Evolutionary conservation across 177 flowering plant species (phyloP), one percentile per base, ranked within the genome.

Genomic region (Vitis hybrid): DNA sequence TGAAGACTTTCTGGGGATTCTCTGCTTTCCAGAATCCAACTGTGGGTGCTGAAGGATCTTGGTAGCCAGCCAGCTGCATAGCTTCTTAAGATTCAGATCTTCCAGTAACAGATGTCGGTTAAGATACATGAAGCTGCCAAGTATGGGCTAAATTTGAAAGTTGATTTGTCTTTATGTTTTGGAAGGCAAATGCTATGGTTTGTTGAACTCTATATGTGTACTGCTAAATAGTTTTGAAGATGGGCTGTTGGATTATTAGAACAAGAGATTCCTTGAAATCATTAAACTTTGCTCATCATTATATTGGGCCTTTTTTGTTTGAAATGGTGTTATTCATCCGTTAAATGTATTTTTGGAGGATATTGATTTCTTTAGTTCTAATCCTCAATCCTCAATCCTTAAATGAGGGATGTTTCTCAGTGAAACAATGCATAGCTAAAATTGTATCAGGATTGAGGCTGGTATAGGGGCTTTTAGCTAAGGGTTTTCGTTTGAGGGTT

Each of bases 1-100:
- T 92, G 84, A 92, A 87, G 83, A 89, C 93, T 21, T 77, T 66
- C 79, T 92, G 97, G 97, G 92, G 83, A 5, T 88, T 82, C 68
- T 70, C 85, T 35, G 88, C 95, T 53, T 92, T 88, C 76, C 61
- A 79, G 69, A 86, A 86, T 66, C 90, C 90, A 51, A 74, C 90
- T 1, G 82, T 27, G 2, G 84, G 88, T 70, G 97, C 91, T 54
- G 90, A 82, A 71, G 97, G 97, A 64, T 85, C 97, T 17, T 91
- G 94, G 97, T 91, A 87, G 78, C 10, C 46, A 49, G 63, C 51
- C 27, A 3, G 54, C 51, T 21, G 53, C 56, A 18, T 27, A 9
- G 52, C 63, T 10, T 50, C 11, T 56, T 58, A 17, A 14, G 9
- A 18, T 4, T 63, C 10, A n/a, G 53, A 11, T 41, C 21, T 14